These are phyloP conservation scores for Ustilago xerochloae DNA, from an alignment of 1,284 basidiomycete species.

Conservation along the genomic window DNA sequence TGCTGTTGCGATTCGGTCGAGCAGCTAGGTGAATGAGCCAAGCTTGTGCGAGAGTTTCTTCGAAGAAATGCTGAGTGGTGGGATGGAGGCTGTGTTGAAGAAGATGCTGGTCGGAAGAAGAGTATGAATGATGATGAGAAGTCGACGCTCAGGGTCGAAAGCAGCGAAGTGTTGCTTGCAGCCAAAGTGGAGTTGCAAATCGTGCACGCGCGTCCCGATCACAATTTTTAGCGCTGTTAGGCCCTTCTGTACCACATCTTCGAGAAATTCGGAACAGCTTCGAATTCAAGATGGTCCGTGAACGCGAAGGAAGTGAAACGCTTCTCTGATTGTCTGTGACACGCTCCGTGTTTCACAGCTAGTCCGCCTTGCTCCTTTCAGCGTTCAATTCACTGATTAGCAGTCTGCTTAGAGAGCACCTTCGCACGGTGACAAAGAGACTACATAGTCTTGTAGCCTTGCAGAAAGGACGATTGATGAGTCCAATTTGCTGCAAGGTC, in stretches of 20 bases:
- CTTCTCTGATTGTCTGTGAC: too few species aligned
- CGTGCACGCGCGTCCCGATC: slow-evolving; percentile 44
- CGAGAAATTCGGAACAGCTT: background rate
- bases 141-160: background rate
- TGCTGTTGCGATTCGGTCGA: too few species aligned
- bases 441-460: too few species aligned
- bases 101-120: background rate
- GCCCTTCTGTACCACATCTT: background rate
- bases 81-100: background rate
- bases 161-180: slow-evolving; percentile 17
- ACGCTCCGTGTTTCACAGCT: too few species aligned
- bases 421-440: too few species aligned
- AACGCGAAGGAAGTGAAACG: slow-evolving; percentile 12
- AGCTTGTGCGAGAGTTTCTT: too few species aligned
- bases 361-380: too few species aligned
- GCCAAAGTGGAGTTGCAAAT: slow-evolving; percentile 19
- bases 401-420: too few species aligned
- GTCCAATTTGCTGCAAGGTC: too few species aligned
- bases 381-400: too few species aligned
- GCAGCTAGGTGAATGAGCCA: background rate
- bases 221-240: slow-evolving; percentile 14
- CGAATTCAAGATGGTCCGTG: slow-evolving; percentile 32
- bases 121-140: background rate
- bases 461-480: too few species aligned
- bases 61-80: too few species aligned